phyloP scores from a whole-genome alignment of 106 monocot species.

The Platanthera zijinensis region DNA sequence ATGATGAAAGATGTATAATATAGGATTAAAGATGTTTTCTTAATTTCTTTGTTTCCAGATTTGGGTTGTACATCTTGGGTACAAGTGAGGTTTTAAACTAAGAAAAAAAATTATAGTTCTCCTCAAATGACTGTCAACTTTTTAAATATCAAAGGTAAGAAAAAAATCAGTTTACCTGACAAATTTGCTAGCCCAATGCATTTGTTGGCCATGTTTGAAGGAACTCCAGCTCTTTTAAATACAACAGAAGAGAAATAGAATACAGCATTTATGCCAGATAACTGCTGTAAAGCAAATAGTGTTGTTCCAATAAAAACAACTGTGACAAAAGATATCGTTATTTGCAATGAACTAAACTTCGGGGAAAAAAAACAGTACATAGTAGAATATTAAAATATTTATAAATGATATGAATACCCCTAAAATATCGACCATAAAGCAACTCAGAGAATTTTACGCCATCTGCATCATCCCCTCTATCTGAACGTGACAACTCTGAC shows the following conservation, averaged over 20 bases:
- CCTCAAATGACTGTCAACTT: background rate
- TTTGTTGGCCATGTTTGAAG: constrained; percentile 69
- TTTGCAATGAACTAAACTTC: constrained; percentile 45
- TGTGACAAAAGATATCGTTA: constrained; percentile 41
- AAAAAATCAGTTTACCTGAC: constrained; percentile 44
- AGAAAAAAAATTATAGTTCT: no score
- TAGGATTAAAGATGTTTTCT: no score
- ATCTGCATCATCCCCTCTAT: constrained; percentile 75
- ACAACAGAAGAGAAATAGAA: constrained; percentile 94
- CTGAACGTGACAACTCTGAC: constrained; percentile 59
- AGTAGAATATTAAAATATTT: background rate
- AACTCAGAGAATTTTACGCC: constrained; percentile 67
- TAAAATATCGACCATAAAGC: constrained; percentile 71
- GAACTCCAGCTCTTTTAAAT: constrained; percentile 77
- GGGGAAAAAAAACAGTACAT: background rate
- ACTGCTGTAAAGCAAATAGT: constrained; percentile 96
- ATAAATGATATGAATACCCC: constrained; percentile 29
- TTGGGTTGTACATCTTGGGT: no score
- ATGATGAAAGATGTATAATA: no score
- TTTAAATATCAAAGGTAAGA: background rate
- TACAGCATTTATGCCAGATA: constrained; percentile 98
- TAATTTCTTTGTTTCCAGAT: no score
- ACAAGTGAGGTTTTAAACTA: no score
- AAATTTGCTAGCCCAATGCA: constrained; percentile 80
- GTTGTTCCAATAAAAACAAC: constrained; percentile 97